Base-by-base conservation (phyloP, 768 basidiomycete species). In the Suillus ampliporus region DNA sequence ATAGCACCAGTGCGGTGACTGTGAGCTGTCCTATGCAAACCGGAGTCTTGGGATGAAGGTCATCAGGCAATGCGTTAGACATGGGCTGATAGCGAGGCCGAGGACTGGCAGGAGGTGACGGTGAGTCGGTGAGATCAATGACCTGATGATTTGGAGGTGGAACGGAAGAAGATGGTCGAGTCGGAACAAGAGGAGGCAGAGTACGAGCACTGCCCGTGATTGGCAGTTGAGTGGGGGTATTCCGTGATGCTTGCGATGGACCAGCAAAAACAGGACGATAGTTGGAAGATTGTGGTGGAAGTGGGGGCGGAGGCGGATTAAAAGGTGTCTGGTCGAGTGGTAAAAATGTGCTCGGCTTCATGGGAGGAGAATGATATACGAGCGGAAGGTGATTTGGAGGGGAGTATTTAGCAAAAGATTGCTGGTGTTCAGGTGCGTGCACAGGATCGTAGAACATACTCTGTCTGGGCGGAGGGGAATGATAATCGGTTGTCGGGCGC, bases 11-110 rank as follows among this genome's bases (percentile, higher is more conserved):
- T 15, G 92, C 94, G 19, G 90, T 92, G 21, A 89, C 89, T n/a
- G 82, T 81, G 40, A 96, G 81, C 62, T 92, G 89, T 1, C 94
- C 94, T 53, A 96, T 94, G 74, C 95, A 96, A 58, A 96, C 87
- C 17, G 92, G 90, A 0, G 91, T 92, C 78, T 89, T 92, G 15
- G 89, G 90, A 7, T 90, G 83, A 19, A 92, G 75, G 50, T 91
- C 89, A 10, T 80, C 78, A 3, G 87, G 84, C 2, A 87, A 76
- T 13, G 72, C 52, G 6, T 68, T 60, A 28, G 71, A 58, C 66
- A 69, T 62, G 61, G 70, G 65, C 51, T 72, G 74, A 34, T 69
- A 67, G 28, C 53, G 68, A n/a, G 66, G 72, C 34, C 71, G 71
- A 23, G 74, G 73, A 2, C 52, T 84, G 77, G 60, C 84, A 80